These are phyloP conservation scores for Aaosphaeria arxii DNA, from an alignment of 2,329 filamentous ascomycete genomes.

Conservation along the genomic window DNA sequence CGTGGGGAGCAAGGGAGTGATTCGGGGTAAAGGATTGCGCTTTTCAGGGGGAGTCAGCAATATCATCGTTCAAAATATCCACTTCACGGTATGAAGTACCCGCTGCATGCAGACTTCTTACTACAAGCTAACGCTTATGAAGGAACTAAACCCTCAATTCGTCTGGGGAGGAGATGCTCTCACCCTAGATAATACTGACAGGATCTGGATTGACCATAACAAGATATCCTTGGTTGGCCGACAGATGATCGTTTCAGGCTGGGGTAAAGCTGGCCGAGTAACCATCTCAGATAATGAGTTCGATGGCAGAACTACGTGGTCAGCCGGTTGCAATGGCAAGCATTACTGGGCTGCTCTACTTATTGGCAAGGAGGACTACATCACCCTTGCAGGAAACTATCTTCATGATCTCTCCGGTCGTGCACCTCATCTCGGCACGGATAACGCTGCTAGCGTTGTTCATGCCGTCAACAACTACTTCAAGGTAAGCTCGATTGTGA, in stretches of 20 bases:
- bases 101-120: no score
- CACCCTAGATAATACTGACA: constrained; percentile 25
- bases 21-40: constrained; percentile 58
- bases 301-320: not conserved
- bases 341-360: constrained; percentile 62
- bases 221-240: constrained; percentile 57
- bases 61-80: constrained; percentile 48
- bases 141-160: constrained; percentile 31
- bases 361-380: constrained; percentile 53
- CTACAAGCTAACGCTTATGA: no score
- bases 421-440: constrained; percentile 54
- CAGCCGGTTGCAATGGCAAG: constrained; percentile 31
- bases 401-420: constrained; percentile 58
- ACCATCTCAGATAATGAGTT: not conserved
- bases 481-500: constrained; percentile 41
- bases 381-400: constrained; percentile 62
- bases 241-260: constrained; percentile 60
- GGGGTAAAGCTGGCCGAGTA: constrained; percentile 39
- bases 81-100: constrained; percentile 38
- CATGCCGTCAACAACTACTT: constrained; percentile 65
- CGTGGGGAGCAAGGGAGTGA: constrained; percentile 51
- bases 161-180: constrained; percentile 37
- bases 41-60: constrained; percentile 42
- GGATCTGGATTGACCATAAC: constrained; percentile 21
- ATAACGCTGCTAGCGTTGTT: constrained; percentile 46